These are phyloP conservation scores for Fusarium caatingaense DNA, from an alignment of 2,329 filamentous ascomycete species.

Conservation along the genomic window DNA sequence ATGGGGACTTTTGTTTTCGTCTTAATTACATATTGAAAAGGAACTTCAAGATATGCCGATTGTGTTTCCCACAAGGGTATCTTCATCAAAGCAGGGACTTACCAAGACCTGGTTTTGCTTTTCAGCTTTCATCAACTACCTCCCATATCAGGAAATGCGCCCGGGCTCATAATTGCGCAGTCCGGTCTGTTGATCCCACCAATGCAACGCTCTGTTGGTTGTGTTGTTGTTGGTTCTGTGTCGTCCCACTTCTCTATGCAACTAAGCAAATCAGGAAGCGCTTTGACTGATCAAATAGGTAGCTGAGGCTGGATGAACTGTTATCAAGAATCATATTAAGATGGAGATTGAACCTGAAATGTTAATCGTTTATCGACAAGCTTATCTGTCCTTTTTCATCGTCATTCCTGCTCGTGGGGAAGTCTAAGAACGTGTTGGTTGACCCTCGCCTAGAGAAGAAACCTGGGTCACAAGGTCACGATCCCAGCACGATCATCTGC, in stretches of 20 bases:
- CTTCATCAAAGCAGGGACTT: accelerated
- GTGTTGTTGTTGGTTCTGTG: slow-evolving; percentile 9
- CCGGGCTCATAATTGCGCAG: neutral
- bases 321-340: no score
- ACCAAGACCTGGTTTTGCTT: neutral
- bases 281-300: neutral
- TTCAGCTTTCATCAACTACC: neutral
- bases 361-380: no score
- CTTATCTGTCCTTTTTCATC: no score
- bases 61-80: neutral
- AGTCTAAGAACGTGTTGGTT: neutral
- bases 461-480: neutral
- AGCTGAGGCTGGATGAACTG: no score
- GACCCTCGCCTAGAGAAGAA: neutral
- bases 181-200: accelerated
- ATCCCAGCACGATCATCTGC: neutral
- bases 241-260: slow-evolving; percentile 16
- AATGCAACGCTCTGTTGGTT: slow-evolving; percentile 5
- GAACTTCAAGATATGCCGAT: neutral
- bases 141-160: accelerated
- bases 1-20: no score
- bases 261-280: slow-evolving; percentile 1
- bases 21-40: accelerated
- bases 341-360: neutral
- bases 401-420: no score